Percentiles rank a stretch among this genome's conserved stretches.
phyloP scores from a whole-genome alignment of 768 basidiomycete genomes.

The Pleurotus tuoliensis region DNA sequence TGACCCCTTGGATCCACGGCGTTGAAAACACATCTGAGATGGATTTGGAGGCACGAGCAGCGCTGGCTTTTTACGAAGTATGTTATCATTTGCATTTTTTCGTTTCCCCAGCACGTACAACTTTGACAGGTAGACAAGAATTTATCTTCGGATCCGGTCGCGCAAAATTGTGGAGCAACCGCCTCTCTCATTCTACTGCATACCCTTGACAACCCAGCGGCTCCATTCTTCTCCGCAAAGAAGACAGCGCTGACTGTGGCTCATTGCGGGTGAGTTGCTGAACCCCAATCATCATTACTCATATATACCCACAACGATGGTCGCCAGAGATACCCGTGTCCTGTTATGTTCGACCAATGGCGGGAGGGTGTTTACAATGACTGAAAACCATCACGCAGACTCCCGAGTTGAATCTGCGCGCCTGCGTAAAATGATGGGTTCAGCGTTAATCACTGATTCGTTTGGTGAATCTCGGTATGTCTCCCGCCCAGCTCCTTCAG shows the following conservation, averaged over 20 bases:
- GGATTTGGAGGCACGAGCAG: conserved; percentile 83
- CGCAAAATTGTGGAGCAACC: conserved; percentile 82
- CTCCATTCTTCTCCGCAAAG: conserved; percentile 80
- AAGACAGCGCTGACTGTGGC: conserved; percentile 81
- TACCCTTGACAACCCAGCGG: conserved; percentile 73
- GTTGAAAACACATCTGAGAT: conserved; percentile 34
- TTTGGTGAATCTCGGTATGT: conserved; percentile 86
- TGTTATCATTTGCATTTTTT: conserved; percentile 15
- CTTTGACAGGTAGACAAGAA: conserved; percentile 64
- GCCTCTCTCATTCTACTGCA: conserved; percentile 92
- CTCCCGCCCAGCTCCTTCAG: background rate
- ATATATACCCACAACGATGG: conserved; percentile 4
- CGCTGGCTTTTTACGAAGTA: conserved; percentile 85
- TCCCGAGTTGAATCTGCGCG: conserved; percentile 80
- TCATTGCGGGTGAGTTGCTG: conserved; percentile 75
- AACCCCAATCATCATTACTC: background rate
- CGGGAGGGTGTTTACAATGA: conserved; percentile 80
- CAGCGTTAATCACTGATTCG: conserved; percentile 86
- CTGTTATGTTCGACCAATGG: conserved; percentile 71
- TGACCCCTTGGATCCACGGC: conserved; percentile 60
- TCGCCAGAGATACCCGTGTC: conserved; percentile 79
- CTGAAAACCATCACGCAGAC: conserved; percentile 96
- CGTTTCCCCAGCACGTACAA: conserved; percentile 7
- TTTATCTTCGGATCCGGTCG: conserved; percentile 62
- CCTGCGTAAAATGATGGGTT: conserved; percentile 86